A percentile compares a stretch with the other conserved stretches of the same genome.
These are phyloP conservation scores for Trifolium dubium DNA, from an alignment of 306 rosid genomes.

Conservation along the genomic window DNA sequence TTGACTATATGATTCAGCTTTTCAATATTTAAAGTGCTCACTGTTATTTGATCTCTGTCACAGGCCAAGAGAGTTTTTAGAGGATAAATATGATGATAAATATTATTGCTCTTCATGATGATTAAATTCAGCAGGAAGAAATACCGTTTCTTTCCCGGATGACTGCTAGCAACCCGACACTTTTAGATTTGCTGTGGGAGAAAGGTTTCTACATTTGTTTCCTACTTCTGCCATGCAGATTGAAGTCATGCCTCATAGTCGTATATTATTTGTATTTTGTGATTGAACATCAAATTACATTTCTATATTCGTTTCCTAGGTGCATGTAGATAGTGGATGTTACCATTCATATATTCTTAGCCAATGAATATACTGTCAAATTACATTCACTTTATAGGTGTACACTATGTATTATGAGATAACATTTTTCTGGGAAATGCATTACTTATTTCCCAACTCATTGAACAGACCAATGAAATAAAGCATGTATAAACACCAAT, in stretches of 20 bases:
- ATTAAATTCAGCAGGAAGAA: slow-evolving; percentile 40
- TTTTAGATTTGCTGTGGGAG: slow-evolving; percentile 28
- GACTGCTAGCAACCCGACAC: slow-evolving; percentile 21
- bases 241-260: slow-evolving; percentile 38
- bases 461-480: slow-evolving; percentile 38
- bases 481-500: slow-evolving; percentile 15
- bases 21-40: slow-evolving; percentile 36
- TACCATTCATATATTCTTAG: slow-evolving; percentile 29
- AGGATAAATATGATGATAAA: slow-evolving; percentile 47
- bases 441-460: slow-evolving; percentile 31
- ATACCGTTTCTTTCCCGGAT: slow-evolving; percentile 28
- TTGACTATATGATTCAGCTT: slow-evolving; percentile 28
- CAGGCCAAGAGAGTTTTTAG: slow-evolving; percentile 72
- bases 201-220: slow-evolving; percentile 30
- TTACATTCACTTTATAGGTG: slow-evolving; percentile 31
- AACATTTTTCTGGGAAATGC: slow-evolving; percentile 39
- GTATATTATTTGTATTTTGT: slow-evolving; percentile 11
- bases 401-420: slow-evolving; percentile 29
- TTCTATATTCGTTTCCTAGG: slow-evolving; percentile 2
- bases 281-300: background rate
- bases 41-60: slow-evolving; percentile 34
- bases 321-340: slow-evolving; percentile 25
- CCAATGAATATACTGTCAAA: slow-evolving; percentile 25
- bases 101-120: slow-evolving; percentile 35
- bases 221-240: slow-evolving; percentile 34